Evolutionary conservation across 352 stramenopile species (phyloP).

Genomic region (Globisporangium canariense): DNA sequence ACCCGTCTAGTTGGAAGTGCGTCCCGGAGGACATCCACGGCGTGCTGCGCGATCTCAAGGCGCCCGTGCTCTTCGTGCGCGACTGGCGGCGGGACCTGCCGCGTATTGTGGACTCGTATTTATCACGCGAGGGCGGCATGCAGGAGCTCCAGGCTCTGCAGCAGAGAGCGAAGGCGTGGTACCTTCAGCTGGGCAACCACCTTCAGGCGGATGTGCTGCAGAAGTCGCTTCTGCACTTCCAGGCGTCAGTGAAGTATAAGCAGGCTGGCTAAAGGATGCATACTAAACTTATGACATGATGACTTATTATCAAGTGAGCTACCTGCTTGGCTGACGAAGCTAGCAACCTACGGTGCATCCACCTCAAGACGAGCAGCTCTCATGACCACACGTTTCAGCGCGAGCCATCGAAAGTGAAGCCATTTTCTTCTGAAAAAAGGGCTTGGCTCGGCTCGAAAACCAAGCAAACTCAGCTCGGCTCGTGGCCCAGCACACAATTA

Average conservation of each 20-base stretch:
- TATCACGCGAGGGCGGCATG: constrained; percentile 15
- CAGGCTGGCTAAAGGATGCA: too few relatives aligned
- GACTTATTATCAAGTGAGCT: background rate
- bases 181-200: constrained; percentile 33
- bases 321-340: background rate
- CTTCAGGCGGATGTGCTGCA: constrained; percentile 40
- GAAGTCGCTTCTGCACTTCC: constrained; percentile 36
- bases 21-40: constrained; percentile 50
- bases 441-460: background rate
- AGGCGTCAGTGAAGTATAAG: background rate
- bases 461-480: background rate
- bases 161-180: constrained; percentile 32
- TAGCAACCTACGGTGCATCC: background rate
- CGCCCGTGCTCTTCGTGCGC: constrained; percentile 51
- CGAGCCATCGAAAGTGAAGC: background rate
- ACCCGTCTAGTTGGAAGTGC: constrained; percentile 55
- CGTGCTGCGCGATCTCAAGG: constrained; percentile 43
- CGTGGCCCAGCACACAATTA: background rate
- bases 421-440: background rate
- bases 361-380: background rate
- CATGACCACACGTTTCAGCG: background rate
- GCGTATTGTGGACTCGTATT: constrained; percentile 35
- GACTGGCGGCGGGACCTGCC: constrained; percentile 58
- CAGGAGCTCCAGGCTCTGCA: constrained; percentile 36
- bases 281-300: background rate